Conservation (phyloP, 495 filamentous ascomycete species). For the Annulohypoxylon maeteangense region DNA sequence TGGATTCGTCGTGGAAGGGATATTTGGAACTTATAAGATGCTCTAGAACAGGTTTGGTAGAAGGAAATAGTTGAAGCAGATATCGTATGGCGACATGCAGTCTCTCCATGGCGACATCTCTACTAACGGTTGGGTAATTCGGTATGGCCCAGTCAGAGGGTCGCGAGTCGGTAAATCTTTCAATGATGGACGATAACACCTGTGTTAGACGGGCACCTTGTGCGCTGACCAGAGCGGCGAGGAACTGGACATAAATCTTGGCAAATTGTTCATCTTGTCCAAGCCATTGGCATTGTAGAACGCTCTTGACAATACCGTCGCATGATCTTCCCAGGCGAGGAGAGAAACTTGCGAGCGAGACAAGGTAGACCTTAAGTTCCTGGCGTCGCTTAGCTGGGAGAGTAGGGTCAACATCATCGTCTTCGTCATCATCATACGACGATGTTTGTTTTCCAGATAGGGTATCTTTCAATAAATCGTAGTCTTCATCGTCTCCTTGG, state of each 20-base stretch:
- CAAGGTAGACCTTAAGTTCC: conserved; percentile 75
- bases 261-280: conserved; percentile 84
- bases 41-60: conserved; percentile 72
- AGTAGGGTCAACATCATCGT: conserved; percentile 47
- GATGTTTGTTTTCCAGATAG: conserved; percentile 49
- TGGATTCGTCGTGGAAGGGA: conserved; percentile 77
- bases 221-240: conserved; percentile 82
- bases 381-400: conserved; percentile 59
- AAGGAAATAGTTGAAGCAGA: conserved; percentile 79
- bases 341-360: conserved; percentile 79
- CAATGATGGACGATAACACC: conserved; percentile 82
- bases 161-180: conserved; percentile 69
- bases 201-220: conserved; percentile 66
- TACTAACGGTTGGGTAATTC: conserved; percentile 67
- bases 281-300: conserved; percentile 84
- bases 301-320: conserved; percentile 74
- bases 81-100: conserved; percentile 80
- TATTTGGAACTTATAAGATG: conserved; percentile 73
- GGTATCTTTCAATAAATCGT: conserved; percentile 74
- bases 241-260: conserved; percentile 78
- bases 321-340: conserved; percentile 75
- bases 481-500: conserved; percentile 73
- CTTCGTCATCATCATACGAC: conserved; percentile 51
- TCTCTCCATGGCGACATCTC: conserved; percentile 70
- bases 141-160: conserved; percentile 65